Evolutionary conservation across 78 protist species (phyloP).

Genomic region (Emiliania huxleyi): DNA sequence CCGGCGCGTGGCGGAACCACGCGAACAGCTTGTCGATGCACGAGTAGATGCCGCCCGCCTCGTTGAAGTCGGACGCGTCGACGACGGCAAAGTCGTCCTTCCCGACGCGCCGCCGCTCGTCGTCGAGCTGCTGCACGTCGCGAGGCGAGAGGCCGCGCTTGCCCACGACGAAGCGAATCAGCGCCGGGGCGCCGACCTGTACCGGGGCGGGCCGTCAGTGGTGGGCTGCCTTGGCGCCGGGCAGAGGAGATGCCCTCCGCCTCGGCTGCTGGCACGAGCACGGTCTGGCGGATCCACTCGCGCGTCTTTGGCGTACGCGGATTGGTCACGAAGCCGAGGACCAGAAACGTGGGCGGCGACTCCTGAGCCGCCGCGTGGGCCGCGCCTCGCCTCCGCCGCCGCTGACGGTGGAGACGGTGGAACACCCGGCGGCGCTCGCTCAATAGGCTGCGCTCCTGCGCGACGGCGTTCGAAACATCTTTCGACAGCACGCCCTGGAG

Average conservation of each 20-base stretch:
- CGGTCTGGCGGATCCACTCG: not conserved
- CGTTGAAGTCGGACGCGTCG: not conserved
- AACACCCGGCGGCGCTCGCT: too few species aligned
- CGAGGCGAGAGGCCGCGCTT: not conserved
- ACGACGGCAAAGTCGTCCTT: not conserved
- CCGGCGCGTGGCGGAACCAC: not conserved
- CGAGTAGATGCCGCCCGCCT: not conserved
- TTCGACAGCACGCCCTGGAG: too few species aligned
- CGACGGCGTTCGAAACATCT: too few species aligned
- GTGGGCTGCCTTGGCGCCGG: too few species aligned
- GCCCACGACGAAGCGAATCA: not conserved
- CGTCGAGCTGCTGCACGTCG: not conserved
- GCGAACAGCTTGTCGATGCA: slow-evolving; percentile 24
- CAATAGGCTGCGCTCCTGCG: too few species aligned
- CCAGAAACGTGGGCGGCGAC: not conserved
- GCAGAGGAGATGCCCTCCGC: too few species aligned
- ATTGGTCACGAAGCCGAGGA: not conserved
- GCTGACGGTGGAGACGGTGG: too few species aligned
- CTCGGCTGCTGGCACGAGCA: not conserved
- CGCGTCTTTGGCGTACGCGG: not conserved
- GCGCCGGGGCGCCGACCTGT: not conserved
- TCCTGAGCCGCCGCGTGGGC: too few species aligned
- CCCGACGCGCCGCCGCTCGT: not conserved
- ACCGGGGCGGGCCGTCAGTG: too few species aligned
- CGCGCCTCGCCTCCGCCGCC: too few species aligned